Percentiles rank a stretch among this genome's conserved stretches.
phyloP scores from a whole-genome alignment of 2,329 filamentous ascomycete species.

The Neonectria hederae region DNA sequence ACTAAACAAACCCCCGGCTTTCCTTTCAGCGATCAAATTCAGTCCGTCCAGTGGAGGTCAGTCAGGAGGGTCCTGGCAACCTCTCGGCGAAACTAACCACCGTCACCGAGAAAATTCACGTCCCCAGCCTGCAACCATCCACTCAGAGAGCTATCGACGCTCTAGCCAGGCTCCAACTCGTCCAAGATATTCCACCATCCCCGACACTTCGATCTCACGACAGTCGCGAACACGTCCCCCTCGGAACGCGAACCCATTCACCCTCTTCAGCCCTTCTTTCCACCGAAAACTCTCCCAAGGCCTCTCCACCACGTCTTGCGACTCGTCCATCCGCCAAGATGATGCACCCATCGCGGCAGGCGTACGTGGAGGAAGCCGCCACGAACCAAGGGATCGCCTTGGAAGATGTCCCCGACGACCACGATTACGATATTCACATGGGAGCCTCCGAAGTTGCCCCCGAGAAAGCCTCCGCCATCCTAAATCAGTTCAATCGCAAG shows the following conservation, averaged over 20 bases:
- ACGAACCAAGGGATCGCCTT: constrained; percentile 61
- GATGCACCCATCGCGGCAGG: constrained; percentile 90
- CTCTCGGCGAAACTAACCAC: constrained; percentile 44
- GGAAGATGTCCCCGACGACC: constrained; percentile 70
- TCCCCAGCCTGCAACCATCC: constrained; percentile 4
- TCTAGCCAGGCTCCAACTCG: constrained; percentile 15
- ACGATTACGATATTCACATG: constrained; percentile 83
- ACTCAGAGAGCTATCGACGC: constrained; percentile 13
- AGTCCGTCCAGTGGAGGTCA: background rate
- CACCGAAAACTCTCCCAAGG: background rate
- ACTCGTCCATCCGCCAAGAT: constrained; percentile 50
- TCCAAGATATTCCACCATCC: background rate
- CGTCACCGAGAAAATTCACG: constrained; percentile 39
- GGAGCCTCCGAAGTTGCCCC: constrained; percentile 72
- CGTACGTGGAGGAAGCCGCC: constrained; percentile 89
- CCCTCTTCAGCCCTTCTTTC: background rate
- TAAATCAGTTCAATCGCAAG: constrained; percentile 91
- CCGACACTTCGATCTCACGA: background rate
- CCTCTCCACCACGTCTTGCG: constrained; percentile 1
- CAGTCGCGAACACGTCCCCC: background rate
- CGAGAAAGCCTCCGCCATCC: constrained; percentile 84
- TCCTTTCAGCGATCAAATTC: background rate
- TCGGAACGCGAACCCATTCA: background rate
- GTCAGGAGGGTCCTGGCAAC: constrained; percentile 9
- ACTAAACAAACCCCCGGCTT: background rate